Evolutionary conservation across 2,329 filamentous ascomycete genomes (phyloP), one percentile per base, ranked within the genome.

Genomic region (Chaetothyriales sp.): DNA sequence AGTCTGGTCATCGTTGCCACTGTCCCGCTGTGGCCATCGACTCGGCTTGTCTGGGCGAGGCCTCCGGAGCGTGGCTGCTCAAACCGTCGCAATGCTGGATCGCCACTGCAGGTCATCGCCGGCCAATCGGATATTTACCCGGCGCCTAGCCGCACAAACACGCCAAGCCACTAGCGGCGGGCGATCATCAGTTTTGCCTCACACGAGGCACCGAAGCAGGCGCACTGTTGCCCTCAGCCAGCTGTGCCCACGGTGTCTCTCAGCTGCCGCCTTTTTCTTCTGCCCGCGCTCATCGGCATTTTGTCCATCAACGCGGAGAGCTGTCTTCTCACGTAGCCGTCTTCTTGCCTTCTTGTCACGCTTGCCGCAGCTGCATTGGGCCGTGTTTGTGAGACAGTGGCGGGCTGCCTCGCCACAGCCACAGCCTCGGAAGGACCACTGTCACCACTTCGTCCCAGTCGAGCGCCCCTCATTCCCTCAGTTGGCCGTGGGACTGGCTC

Each of bases 401-500:
- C 33, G 15, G 33, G 33, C 48, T 48, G 28, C 43, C 37, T 44
- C 25, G 29, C 22, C 49, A 29, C 4, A 53, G 47, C 37, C 50
- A 49, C 50, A 49, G 45, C 33, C 46, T 50, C 47, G 44, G 33
- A 40, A 40, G 33, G 33, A 40, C 33, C 33, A 40, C 10, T 40
- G 33, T 40, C 33, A 40, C 10, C 33, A 40, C 15, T 40, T 40
- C 33, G 33, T 15, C 33, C 15, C 33, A 40, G 33, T 40, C 33
- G 33, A 15, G 54, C 47, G 13, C 50, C 53, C 50, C 47, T 56
- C 53, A 46, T 37, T 22, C 29, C 49, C 49, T 18, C 37, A 48
- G 44, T 43, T 45, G 50, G 50, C 51, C 48, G 44, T 51, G 54
- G 57, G 57, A 54, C 57, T 57, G 57, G 57, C 50, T 59, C 57